phyloP scores from a whole-genome alignment of 352 stramenopile species.

The Phytophthora fragariae region DNA sequence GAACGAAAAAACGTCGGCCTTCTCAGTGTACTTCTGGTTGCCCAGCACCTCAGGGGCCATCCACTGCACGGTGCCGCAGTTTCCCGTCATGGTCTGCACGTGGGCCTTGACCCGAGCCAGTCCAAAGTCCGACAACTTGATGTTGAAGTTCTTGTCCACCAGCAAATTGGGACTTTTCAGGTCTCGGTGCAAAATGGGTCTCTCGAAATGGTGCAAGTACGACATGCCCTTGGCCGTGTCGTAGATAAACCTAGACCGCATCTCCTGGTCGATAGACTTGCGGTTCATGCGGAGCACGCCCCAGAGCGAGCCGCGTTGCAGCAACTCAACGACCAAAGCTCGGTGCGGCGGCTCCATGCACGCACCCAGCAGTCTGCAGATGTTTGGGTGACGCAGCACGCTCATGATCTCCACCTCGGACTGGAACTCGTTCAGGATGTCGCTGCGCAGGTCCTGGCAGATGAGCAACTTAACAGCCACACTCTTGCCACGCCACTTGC shows the following conservation, averaged over 20 bases:
- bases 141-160: slow-evolving; percentile 85
- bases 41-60: slow-evolving; percentile 82
- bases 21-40: slow-evolving; percentile 91
- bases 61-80: slow-evolving; percentile 82
- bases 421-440: slow-evolving; percentile 75
- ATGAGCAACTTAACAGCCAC: slow-evolving; percentile 77
- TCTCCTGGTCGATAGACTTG: slow-evolving; percentile 61
- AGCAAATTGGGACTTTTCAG: slow-evolving; percentile 88
- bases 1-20: slow-evolving; percentile 92
- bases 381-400: slow-evolving; percentile 94
- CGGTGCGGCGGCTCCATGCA: slow-evolving; percentile 94
- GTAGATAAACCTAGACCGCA: slow-evolving; percentile 72
- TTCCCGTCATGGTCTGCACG: slow-evolving; percentile 88
- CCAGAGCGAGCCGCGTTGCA: slow-evolving; percentile 92
- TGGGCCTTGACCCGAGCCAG: slow-evolving; percentile 82
- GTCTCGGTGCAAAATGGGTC: slow-evolving; percentile 86
- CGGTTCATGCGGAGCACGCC: slow-evolving; percentile 85
- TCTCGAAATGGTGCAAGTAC: slow-evolving; percentile 86
- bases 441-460: slow-evolving; percentile 66
- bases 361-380: slow-evolving; percentile 95
- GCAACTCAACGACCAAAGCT: slow-evolving; percentile 94
- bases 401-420: slow-evolving; percentile 83
- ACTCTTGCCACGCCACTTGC: slow-evolving; percentile 70
- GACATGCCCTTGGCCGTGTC: slow-evolving; percentile 86
- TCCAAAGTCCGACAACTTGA: slow-evolving; percentile 90